phyloP scores from a whole-genome alignment of 1,284 basidiomycete genomes.

The Naganishia cerealis region DNA sequence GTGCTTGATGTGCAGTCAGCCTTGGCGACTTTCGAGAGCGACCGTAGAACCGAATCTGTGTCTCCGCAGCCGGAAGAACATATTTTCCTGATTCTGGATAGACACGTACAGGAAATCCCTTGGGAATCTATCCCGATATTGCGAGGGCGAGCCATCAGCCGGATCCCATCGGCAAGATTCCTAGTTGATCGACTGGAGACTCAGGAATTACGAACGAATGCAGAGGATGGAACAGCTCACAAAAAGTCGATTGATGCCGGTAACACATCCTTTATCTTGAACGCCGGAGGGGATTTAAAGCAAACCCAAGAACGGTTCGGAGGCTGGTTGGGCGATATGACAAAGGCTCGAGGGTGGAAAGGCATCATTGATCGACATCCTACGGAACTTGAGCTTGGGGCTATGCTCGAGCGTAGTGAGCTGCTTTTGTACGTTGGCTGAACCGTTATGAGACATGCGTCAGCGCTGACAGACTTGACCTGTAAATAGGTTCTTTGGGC shows the following conservation, averaged over 20 bases:
- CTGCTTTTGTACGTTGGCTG: slow-evolving; percentile 73
- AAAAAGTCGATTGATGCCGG: slow-evolving; percentile 61
- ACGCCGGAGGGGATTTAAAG: slow-evolving; percentile 85
- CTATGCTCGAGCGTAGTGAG: slow-evolving; percentile 70
- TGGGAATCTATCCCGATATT: slow-evolving; percentile 94
- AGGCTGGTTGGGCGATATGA: slow-evolving; percentile 71
- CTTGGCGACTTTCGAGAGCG: slow-evolving; percentile 67
- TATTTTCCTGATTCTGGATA: slow-evolving; percentile 85
- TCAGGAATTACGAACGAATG: background rate
- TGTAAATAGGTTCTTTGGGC: slow-evolving; percentile 81
- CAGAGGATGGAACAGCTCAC: background rate
- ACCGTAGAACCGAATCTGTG: slow-evolving; percentile 35
- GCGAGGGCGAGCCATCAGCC: slow-evolving; percentile 78
- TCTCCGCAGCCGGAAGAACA: slow-evolving; percentile 58
- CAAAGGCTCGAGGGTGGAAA: slow-evolving; percentile 68
- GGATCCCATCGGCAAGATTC: slow-evolving; percentile 86
- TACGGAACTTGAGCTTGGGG: slow-evolving; percentile 74
- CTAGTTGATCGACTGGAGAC: slow-evolving; percentile 71
- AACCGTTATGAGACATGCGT: background rate
- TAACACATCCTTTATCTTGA: slow-evolving; percentile 81
- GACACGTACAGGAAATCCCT: slow-evolving; percentile 82
- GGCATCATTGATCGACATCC: slow-evolving; percentile 75
- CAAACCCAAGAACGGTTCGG: slow-evolving; percentile 81
- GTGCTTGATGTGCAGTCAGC: slow-evolving; percentile 55
- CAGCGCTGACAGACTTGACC: slow-evolving; percentile 14